Conservation (phyloP, 345 rosid genomes). For the Clarkia xantiana region DNA sequence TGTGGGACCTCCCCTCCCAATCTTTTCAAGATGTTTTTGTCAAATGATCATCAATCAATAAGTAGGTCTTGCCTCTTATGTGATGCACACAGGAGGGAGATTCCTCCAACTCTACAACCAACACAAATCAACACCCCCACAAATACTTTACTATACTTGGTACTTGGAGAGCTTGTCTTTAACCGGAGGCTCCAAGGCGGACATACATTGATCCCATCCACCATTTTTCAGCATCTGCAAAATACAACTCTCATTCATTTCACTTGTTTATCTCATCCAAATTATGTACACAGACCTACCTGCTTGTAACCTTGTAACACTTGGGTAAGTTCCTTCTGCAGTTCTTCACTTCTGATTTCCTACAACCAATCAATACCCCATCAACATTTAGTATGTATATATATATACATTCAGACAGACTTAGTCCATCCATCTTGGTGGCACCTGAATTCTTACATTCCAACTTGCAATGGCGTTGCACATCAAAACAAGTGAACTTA, state of each 20-base stretch:
- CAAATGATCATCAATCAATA: no score
- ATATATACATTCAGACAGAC: no score
- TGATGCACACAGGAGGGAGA: no score
- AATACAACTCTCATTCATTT: neutral
- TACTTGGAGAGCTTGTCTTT: constrained; percentile 79
- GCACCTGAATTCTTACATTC: constrained; percentile 50
- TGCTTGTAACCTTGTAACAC: constrained; percentile 89
- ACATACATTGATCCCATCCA: constrained; percentile 75
- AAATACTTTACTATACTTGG: constrained; percentile 6
- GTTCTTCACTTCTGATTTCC: constrained; percentile 83
- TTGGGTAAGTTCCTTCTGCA: constrained; percentile 75
- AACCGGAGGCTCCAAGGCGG: constrained; percentile 73
- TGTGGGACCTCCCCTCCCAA: no score
- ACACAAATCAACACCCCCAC: neutral
- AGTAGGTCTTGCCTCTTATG: no score
- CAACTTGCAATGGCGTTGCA: constrained; percentile 94
- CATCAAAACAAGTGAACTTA: constrained; percentile 73
- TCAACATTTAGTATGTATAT: no score
- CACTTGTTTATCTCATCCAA: neutral
- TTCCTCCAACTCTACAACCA: neutral
- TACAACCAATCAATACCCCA: constrained; percentile 11
- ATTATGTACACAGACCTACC: constrained; percentile 14
- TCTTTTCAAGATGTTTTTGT: no score
- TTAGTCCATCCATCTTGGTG: neutral
- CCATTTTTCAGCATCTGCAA: constrained; percentile 76